Conservation (phyloP, 805 yeast genomes). For the Schwanniomyces polymorphus region DNA sequence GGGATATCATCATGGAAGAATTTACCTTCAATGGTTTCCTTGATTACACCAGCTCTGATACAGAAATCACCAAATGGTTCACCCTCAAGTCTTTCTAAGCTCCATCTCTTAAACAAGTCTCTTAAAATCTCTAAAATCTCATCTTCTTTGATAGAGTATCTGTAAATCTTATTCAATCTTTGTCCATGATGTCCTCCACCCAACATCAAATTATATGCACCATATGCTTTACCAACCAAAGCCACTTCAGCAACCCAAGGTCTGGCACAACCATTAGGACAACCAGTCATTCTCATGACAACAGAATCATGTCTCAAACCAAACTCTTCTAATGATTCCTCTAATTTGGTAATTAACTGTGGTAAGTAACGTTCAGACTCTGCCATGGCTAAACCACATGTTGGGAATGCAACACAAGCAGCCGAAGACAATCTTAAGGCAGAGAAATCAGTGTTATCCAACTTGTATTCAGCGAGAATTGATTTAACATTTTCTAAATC, state of each 20-base stretch:
- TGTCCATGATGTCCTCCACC: slow-evolving; percentile 97
- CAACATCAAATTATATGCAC: slow-evolving; percentile 88
- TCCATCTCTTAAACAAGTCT: slow-evolving; percentile 93
- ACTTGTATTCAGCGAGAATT: slow-evolving; percentile 67
- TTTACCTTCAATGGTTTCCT: slow-evolving; percentile 87
- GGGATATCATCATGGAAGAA: slow-evolving; percentile 93
- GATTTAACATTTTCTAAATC: slow-evolving; percentile 63
- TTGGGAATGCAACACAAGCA: slow-evolving; percentile 97
- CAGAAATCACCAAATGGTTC: slow-evolving; percentile 96
- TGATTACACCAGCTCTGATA: slow-evolving; percentile 82
- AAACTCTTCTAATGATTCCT: slow-evolving; percentile 82
- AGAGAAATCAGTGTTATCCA: slow-evolving; percentile 81
- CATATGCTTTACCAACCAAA: slow-evolving; percentile 90
- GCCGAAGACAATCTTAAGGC: slow-evolving; percentile 88
- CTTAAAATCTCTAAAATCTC: slow-evolving; percentile 75
- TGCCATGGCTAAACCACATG: slow-evolving; percentile 99
- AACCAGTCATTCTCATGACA: slow-evolving; percentile 98
- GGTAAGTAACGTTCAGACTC: slow-evolving; percentile 95
- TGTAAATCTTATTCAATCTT: slow-evolving; percentile 85
- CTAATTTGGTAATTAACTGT: slow-evolving; percentile 74
- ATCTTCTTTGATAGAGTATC: slow-evolving; percentile 86
- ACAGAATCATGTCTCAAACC: slow-evolving; percentile 93
- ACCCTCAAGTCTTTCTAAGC: slow-evolving; percentile 83
- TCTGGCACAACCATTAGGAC: slow-evolving; percentile 98
- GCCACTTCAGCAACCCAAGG: slow-evolving; percentile 98